Evolutionary conservation across 139 green algal genomes (phyloP), one percentile per base, ranked within the genome.

Genomic region (Coelastrella sp.): DNA sequence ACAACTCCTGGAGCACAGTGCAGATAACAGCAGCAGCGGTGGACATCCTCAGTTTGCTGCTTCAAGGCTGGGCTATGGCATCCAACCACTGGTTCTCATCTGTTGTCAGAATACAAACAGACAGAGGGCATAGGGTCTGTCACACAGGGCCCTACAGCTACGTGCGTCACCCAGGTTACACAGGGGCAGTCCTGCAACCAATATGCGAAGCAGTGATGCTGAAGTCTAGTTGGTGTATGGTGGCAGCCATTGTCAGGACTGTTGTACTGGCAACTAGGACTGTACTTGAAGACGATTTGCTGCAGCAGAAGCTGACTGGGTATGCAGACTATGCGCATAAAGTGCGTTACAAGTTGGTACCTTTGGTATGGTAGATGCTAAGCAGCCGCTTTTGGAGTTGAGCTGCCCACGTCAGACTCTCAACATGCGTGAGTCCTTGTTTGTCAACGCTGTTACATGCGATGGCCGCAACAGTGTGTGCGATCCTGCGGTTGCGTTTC

Each of bases 91-190:
- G 57, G 47, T 87, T 87, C 23, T 87, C 81, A 17, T 87, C 81
- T 64, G 81, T 87, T 58, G 81, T 87, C 59, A 60, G 81, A 20
- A 87, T 87, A 56, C 81, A 87, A 20, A 77, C 61, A 23, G 81
- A 78, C 64, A 14, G 81, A 19, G 61, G 23, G 22, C 81, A 87
- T 17, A 20, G 17, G 32, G 81, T 87, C 5, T 87, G 81, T 23
- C 7, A 23, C 23, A 32, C 64, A 61, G 81, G 81, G 4, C 81
- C 81, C 7, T 87, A 87, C 5, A 19, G n/a, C 17, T 87, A 61
- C 6, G 23, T 87, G 0, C 61, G 81, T 7, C 64, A 87, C 23
- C 81, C 81, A 61, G 81, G 13, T 6, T 87, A 87, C 47, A 14
- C 61, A 32, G 81, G 14, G 60, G 61, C 71, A 7, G 16, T 23